Evolutionary conservation across 495 filamentous ascomycete genomes (phyloP), one percentile per base, ranked within the genome.

Genomic region (Aspergillus nanangensis): DNA sequence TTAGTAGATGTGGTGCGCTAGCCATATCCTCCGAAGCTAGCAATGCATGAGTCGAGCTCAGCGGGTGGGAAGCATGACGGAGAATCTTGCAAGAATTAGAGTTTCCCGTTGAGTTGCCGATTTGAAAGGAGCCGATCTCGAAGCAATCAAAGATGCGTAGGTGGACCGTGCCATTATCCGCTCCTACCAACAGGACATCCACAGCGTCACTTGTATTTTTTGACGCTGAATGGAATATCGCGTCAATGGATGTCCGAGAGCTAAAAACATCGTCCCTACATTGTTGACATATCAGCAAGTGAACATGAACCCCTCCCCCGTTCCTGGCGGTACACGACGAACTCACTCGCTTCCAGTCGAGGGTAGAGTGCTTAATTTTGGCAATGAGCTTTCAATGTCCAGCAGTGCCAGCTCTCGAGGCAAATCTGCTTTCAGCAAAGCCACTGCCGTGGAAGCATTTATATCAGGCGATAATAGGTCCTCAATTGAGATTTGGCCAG

Each of bases 71-170:
- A 17, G 83, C 76, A 60, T 94, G 86, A 17, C 63, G 51, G 34
- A 74, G 51, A 33, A 66, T 60, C 14, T 43, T 47, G 31, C 60
- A 65, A 9, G 57, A 53, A 2, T 41, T 36, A 34, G 41, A 23
- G 18, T 45, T 31, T 18, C 44, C 55, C 34, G 45, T 33, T 22
- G 57, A 38, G 27, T 47, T 46, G 10, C 61, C 52, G 21, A 81
- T 56, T 5, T 67, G 60, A 41, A 89, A 79, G 15, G 73, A 80
- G 1, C 93, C 90, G 45, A 95, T 86, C 44, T 87, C 75, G 53
- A 96, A 91, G 13, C 86, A 92, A 57, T 96, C 88, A 62, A 94
- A 96, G 41, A 96, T 88, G 45, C 85, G 86, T 22, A 95, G 66
- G 51, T 91, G 83, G 24, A 95, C 75, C n/a, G 71, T 79, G 22